These are phyloP conservation scores for Crithidia expoeki DNA, from an alignment of 208 protist species.

Conservation along the genomic window DNA sequence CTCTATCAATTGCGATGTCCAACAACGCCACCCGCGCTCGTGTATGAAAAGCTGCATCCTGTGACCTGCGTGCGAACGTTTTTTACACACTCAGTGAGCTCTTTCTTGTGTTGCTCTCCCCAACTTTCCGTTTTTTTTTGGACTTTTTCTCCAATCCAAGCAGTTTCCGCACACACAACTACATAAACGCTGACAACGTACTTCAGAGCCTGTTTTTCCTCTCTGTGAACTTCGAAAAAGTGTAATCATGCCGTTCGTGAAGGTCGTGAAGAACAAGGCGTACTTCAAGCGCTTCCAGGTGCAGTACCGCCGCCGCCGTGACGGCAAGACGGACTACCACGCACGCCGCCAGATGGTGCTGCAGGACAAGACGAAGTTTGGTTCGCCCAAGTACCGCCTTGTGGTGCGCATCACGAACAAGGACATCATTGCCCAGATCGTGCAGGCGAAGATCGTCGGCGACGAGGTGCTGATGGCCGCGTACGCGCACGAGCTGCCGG, in stretches of 20 bases:
- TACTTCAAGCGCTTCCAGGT: constrained; percentile 99
- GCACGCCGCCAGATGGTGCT: constrained; percentile 95
- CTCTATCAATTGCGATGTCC: too few species aligned
- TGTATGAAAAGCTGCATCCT: too few species aligned
- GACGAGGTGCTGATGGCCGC: constrained; percentile 95
- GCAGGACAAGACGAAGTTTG: constrained; percentile 99
- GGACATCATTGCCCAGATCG: constrained; percentile 97
- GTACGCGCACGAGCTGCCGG: constrained; percentile 97
- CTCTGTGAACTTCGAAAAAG: too few species aligned
- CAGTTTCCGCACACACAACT: too few species aligned
- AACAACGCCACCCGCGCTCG: too few species aligned
- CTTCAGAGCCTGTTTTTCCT: too few species aligned
- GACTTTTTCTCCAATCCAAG: too few species aligned
- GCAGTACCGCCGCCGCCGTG: constrained; percentile 96
- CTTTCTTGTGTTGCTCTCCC: too few species aligned
- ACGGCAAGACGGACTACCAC: constrained; percentile 99
- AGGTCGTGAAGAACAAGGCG: constrained; percentile 93
- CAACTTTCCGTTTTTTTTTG: too few species aligned
- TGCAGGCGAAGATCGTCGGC: constrained; percentile 95
- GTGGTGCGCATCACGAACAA: constrained; percentile 98
- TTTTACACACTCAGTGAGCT: too few species aligned
- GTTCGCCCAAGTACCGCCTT: constrained; percentile 98
- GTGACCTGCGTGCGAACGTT: too few species aligned
- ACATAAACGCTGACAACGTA: too few species aligned
- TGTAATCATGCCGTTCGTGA: constrained; percentile 89